Evolutionary conservation across 2,329 filamentous ascomycete genomes (phyloP).

Genomic region (Sclerotinia spermophila): DNA sequence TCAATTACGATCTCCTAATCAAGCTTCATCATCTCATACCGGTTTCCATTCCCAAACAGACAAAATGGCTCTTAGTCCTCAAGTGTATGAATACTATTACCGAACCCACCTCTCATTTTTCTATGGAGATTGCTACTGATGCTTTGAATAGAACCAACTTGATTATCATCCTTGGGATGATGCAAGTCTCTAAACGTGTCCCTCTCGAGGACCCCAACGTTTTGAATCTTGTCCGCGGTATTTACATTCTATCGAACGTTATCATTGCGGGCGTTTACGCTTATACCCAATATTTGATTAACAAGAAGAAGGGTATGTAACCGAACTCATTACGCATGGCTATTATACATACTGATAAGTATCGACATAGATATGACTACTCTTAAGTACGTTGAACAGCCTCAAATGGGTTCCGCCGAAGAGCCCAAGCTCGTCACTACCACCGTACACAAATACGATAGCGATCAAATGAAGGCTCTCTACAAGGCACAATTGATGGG

Average conservation of each 20-base stretch:
- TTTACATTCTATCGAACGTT: conserved; percentile 66
- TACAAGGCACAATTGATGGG: conserved; percentile 95
- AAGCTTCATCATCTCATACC: not conserved
- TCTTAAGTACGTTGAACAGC: conserved; percentile 96
- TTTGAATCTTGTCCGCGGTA: conserved; percentile 58
- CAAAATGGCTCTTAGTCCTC: conserved; percentile 62
- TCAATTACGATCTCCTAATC: conserved; percentile 22
- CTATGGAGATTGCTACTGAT: conserved; percentile 21
- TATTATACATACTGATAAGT: not conserved
- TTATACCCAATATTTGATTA: conserved; percentile 80
- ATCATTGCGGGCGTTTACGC: conserved; percentile 82
- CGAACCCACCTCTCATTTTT: conserved; percentile 18
- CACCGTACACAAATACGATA: conserved; percentile 93
- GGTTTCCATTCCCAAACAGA: conserved; percentile 23
- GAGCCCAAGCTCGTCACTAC: conserved; percentile 96
- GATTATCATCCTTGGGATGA: conserved; percentile 93
- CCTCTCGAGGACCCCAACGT: conserved; percentile 86
- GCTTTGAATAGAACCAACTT: conserved; percentile 70
- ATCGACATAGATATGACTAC: conserved; percentile 78
- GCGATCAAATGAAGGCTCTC: conserved; percentile 74
- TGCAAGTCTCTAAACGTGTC: conserved; percentile 95
- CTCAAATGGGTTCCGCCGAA: conserved; percentile 87
- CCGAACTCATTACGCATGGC: not conserved
- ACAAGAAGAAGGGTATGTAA: conserved; percentile 89
- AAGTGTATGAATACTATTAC: conserved; percentile 59